Evolutionary conservation across 208 protist species (phyloP).

Genomic region (Strigomonas galati): DNA sequence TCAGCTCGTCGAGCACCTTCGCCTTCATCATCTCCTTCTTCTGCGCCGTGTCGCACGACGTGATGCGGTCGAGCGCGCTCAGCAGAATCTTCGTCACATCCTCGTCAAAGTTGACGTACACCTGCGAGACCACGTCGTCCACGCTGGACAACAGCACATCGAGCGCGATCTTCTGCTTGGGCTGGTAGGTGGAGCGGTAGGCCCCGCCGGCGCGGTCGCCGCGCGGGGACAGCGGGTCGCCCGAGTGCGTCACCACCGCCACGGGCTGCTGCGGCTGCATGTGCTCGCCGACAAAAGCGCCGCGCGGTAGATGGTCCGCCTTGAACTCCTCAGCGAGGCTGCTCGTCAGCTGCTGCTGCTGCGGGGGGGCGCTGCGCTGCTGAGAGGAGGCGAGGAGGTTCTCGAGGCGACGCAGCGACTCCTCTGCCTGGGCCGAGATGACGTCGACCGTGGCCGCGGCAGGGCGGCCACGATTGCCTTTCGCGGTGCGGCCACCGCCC

Average conservation of each 20-base stretch:
- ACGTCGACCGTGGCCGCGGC: background rate
- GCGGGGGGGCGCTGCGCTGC: constrained; percentile 11
- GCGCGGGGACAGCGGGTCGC: constrained; percentile 76
- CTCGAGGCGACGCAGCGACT: constrained; percentile 2
- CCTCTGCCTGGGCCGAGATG: constrained; percentile 1
- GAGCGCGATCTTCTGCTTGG: constrained; percentile 70
- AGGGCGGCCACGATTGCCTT: background rate
- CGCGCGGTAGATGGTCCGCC: constrained; percentile 19
- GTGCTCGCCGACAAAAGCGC: constrained; percentile 59
- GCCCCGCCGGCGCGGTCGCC: constrained; percentile 65
- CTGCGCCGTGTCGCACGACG: constrained; percentile 62
- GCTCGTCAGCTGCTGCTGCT: constrained; percentile 15
- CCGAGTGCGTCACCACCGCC: constrained; percentile 62
- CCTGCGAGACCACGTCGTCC: constrained; percentile 88
- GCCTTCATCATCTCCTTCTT: constrained; percentile 61
- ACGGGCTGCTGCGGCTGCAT: constrained; percentile 72
- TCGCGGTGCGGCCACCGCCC: background rate
- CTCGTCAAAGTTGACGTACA: constrained; percentile 89
- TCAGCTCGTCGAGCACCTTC: constrained; percentile 68
- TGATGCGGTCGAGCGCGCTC: constrained; percentile 83
- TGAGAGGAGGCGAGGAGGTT: constrained; percentile 7
- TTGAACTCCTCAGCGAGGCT: constrained; percentile 39
- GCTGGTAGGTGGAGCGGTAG: constrained; percentile 52
- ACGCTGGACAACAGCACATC: constrained; percentile 81
- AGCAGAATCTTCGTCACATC: constrained; percentile 85